phyloP scores from a whole-genome alignment of 176 grass and related monocot species.

The Carex parvula region DNA sequence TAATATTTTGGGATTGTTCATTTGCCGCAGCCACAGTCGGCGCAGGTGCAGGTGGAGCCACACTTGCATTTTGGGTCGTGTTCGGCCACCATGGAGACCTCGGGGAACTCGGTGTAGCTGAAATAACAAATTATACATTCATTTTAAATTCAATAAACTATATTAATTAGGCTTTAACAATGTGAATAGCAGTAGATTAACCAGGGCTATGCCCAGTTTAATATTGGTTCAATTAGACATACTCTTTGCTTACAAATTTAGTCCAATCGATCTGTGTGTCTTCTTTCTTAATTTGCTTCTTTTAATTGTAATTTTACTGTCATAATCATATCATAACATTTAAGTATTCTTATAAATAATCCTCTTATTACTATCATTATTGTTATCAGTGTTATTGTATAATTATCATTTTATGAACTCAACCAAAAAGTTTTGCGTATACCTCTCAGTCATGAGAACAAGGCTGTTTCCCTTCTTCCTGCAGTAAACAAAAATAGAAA shows the following conservation, averaged over 20 bases:
- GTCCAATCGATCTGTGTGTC: too few relatives aligned
- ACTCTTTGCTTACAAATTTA: too few relatives aligned
- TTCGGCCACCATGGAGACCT: slow-evolving; percentile 27
- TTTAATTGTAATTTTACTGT: background rate
- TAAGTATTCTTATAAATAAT: background rate
- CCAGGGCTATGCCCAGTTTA: background rate
- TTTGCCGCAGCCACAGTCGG: slow-evolving; percentile 51
- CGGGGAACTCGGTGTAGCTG: slow-evolving; percentile 44
- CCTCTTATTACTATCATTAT: background rate
- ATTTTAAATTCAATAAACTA: background rate
- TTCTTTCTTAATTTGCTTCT: too few relatives aligned
- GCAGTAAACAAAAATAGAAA: slow-evolving; percentile 13
- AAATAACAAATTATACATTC: background rate
- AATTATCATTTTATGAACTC: background rate
- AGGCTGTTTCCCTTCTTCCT: slow-evolving; percentile 78
- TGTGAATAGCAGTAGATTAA: background rate
- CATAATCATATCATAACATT: background rate
- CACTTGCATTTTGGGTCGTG: slow-evolving; percentile 57
- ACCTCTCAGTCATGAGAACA: slow-evolving; percentile 56
- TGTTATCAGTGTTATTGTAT: background rate
- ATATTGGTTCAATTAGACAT: too few relatives aligned
- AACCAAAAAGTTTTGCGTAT: slow-evolving; percentile 3
- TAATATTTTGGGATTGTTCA: slow-evolving; percentile 26
- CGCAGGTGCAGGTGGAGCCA: slow-evolving; percentile 54
- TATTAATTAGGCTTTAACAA: background rate